These are phyloP conservation scores for Exophiala aquamarina DNA, from an alignment of 2,329 filamentous ascomycete species.

Conservation along the genomic window DNA sequence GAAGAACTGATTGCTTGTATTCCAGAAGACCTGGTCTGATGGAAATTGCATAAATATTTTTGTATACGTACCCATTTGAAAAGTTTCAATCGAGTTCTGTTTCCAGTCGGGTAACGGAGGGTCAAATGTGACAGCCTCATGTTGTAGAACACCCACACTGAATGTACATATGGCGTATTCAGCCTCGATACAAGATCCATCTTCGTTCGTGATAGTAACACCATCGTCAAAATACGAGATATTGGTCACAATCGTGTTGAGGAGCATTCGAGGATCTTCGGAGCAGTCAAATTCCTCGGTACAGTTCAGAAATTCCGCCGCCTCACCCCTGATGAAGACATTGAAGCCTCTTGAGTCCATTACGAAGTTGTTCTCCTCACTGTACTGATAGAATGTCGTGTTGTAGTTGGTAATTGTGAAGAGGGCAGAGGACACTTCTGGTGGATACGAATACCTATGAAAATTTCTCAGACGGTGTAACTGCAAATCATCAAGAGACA, in stretches of 20 bases:
- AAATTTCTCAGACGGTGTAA: too few relatives aligned
- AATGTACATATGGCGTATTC: constrained; percentile 68
- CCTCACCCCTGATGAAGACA: constrained; percentile 57
- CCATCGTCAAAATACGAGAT: constrained; percentile 54
- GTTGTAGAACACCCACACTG: constrained; percentile 67
- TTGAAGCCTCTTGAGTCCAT: constrained; percentile 63
- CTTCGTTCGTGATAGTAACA: constrained; percentile 54
- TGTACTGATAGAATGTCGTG: constrained; percentile 62
- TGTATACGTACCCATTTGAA: constrained; percentile 70
- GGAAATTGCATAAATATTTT: constrained; percentile 71
- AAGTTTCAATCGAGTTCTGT: constrained; percentile 60
- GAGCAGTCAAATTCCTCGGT: constrained; percentile 19
- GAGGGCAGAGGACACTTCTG: constrained; percentile 56
- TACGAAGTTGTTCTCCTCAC: constrained; percentile 62
- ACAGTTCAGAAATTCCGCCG: constrained; percentile 54
- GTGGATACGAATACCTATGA: constrained; percentile 34
- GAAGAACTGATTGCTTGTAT: constrained; percentile 52
- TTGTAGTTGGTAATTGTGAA: constrained; percentile 60
- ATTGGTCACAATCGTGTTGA: constrained; percentile 58
- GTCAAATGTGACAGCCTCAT: constrained; percentile 57
- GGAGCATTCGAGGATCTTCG: constrained; percentile 57
- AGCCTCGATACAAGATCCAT: constrained; percentile 59
- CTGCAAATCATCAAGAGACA: too few relatives aligned
- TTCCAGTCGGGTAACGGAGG: constrained; percentile 66
- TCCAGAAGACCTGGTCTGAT: constrained; percentile 63